These are phyloP conservation scores for Musa itinerans DNA, from an alignment of 176 grass and related monocot genomes.

Conservation along the genomic window DNA sequence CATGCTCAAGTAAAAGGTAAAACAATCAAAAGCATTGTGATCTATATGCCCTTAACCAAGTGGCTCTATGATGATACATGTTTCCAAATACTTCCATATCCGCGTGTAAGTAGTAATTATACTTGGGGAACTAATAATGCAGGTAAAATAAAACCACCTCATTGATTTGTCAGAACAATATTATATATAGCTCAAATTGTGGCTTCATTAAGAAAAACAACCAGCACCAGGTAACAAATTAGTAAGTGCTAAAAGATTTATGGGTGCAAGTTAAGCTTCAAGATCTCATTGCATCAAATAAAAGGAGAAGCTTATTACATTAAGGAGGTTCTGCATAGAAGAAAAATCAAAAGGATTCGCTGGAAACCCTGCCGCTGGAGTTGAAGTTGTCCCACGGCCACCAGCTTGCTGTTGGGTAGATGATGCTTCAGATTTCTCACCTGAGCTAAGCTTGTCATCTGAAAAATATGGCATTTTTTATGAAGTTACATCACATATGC, in stretches of 20 bases:
- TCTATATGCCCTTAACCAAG: no score
- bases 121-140: no score
- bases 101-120: no score
- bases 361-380: slow-evolving; percentile 30
- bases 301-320: slow-evolving; percentile 32
- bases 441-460: slow-evolving; percentile 24
- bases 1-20: no score
- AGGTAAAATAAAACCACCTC: neutral
- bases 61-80: no score
- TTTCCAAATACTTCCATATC: no score
- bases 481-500: neutral
- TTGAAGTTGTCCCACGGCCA: slow-evolving; percentile 19
- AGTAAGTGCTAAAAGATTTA: neutral
- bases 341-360: slow-evolving; percentile 70
- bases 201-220: neutral
- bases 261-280: slow-evolving; percentile 3
- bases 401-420: slow-evolving; percentile 18
- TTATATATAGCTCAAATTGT: neutral
- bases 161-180: neutral
- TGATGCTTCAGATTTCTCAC: slow-evolving; percentile 46
- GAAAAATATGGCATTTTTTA: neutral
- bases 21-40: no score
- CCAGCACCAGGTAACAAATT: neutral
- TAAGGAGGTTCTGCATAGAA: slow-evolving; percentile 60
- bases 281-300: slow-evolving; percentile 1